These are phyloP conservation scores for Fusarium torulosum DNA, from an alignment of 2,329 filamentous ascomycete species.

Conservation along the genomic window DNA sequence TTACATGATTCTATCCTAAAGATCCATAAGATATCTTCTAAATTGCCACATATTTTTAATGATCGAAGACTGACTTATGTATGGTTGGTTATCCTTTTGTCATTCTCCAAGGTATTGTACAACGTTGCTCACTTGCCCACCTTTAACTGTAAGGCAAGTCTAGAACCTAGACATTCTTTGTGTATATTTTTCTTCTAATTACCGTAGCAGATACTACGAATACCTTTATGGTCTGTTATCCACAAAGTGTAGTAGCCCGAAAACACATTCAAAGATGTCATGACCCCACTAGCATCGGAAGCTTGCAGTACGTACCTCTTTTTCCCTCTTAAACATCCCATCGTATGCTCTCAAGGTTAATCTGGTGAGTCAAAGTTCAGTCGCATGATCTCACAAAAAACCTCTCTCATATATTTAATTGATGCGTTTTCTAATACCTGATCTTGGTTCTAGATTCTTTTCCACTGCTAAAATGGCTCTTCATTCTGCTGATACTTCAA, in stretches of 20 bases:
- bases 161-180: too few species aligned
- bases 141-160: too few species aligned
- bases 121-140: too few species aligned
- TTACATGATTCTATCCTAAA: too few species aligned
- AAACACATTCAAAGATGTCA: slow-evolving; percentile 39
- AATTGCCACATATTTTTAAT: too few species aligned
- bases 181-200: too few species aligned
- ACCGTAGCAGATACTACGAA: background rate
- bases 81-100: too few species aligned
- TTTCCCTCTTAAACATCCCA: slow-evolving; percentile 26
- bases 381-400: slow-evolving; percentile 31
- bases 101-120: too few species aligned
- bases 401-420: slow-evolving; percentile 23
- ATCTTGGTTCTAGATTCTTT: slow-evolving; percentile 36
- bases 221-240: background rate
- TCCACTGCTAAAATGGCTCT: slow-evolving; percentile 59
- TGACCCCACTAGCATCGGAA: slow-evolving; percentile 33
- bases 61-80: too few species aligned
- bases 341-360: slow-evolving; percentile 22
- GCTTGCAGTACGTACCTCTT: slow-evolving; percentile 35
- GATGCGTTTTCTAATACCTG: slow-evolving; percentile 42
- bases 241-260: slow-evolving; percentile 18
- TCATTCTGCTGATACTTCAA: slow-evolving; percentile 55
- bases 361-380: slow-evolving; percentile 25
- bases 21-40: too few species aligned